Evolutionary conservation across 148 eudicot species (phyloP).

Genomic region (Dianthus caryophyllus): DNA sequence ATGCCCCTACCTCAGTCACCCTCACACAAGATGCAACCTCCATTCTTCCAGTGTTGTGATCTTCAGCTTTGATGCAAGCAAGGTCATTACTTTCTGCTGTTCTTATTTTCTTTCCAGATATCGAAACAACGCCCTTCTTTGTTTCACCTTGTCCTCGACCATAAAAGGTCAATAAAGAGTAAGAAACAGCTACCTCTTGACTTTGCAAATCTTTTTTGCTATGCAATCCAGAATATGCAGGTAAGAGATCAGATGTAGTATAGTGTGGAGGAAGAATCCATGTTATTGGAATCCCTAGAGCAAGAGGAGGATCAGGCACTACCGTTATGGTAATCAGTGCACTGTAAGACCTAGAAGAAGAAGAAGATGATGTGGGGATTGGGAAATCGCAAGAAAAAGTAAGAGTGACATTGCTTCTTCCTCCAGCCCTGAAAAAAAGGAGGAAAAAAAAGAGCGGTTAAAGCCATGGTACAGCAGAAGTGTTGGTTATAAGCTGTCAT

Average conservation of each 20-base stretch:
- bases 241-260: slow-evolving; percentile 65
- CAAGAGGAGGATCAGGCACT: slow-evolving; percentile 78
- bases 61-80: slow-evolving; percentile 77
- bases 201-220: slow-evolving; percentile 39
- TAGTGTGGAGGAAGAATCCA: slow-evolving; percentile 93
- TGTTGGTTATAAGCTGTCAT: too few species aligned
- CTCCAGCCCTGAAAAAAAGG: slow-evolving; percentile 48
- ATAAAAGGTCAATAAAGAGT: slow-evolving; percentile 52
- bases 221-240: slow-evolving; percentile 38
- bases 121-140: slow-evolving; percentile 37
- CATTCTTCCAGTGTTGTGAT: slow-evolving; percentile 57
- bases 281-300: slow-evolving; percentile 75
- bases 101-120: slow-evolving; percentile 56
- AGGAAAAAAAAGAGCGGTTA: background rate
- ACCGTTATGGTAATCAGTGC: slow-evolving; percentile 57
- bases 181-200: slow-evolving; percentile 44
- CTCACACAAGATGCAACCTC: slow-evolving; percentile 81
- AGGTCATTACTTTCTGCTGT: slow-evolving; percentile 51
- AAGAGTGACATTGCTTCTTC: slow-evolving; percentile 56
- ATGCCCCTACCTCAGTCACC: slow-evolving; percentile 62
- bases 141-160: slow-evolving; percentile 37
- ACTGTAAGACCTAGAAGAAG: slow-evolving; percentile 44
- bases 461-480: background rate
- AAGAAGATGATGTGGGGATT: slow-evolving; percentile 39
- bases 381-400: slow-evolving; percentile 67